These are phyloP conservation scores for Aspergillus mulundensis DNA, from an alignment of 495 filamentous ascomycete genomes.

Conservation along the genomic window DNA sequence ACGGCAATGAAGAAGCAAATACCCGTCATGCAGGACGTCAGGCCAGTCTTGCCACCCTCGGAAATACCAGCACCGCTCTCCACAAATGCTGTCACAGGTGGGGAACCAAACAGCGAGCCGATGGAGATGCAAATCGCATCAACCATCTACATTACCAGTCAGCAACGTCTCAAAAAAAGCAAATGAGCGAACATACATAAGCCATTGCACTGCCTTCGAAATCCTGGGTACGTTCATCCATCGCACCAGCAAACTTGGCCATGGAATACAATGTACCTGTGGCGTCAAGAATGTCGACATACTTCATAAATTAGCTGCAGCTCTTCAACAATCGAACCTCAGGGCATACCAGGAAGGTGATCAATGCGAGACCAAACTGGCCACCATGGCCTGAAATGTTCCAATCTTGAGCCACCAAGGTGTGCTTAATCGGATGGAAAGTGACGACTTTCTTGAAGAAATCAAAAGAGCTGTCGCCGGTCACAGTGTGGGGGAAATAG, in stretches of 20 bases:
- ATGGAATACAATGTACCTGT: conserved; percentile 80
- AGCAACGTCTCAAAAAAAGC: neutral
- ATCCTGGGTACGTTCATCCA: conserved; percentile 69
- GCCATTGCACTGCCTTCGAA: conserved; percentile 76
- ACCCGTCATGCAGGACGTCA: conserved; percentile 74
- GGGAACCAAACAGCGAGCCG: conserved; percentile 66
- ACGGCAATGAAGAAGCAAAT: conserved; percentile 80
- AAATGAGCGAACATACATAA: conserved; percentile 42
- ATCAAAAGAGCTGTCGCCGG: conserved; percentile 64
- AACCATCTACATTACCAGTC: conserved; percentile 44
- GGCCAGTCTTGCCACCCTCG: conserved; percentile 74
- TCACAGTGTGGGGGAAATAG: conserved; percentile 66
- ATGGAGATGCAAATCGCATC: conserved; percentile 76
- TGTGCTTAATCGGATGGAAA: conserved; percentile 68
- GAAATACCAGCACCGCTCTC: conserved; percentile 82
- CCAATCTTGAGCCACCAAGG: conserved; percentile 65
- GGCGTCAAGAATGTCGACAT: conserved; percentile 77
- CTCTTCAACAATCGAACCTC: neutral
- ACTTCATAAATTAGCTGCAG: conserved; percentile 36
- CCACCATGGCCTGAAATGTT: conserved; percentile 56
- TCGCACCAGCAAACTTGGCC: conserved; percentile 70
- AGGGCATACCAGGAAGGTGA: conserved; percentile 58
- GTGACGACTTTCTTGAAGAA: conserved; percentile 81
- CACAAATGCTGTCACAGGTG: conserved; percentile 78
- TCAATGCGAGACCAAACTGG: conserved; percentile 72